phyloP scores from a whole-genome alignment of 1,284 basidiomycete species.

The Singerocomus inundabilis region DNA sequence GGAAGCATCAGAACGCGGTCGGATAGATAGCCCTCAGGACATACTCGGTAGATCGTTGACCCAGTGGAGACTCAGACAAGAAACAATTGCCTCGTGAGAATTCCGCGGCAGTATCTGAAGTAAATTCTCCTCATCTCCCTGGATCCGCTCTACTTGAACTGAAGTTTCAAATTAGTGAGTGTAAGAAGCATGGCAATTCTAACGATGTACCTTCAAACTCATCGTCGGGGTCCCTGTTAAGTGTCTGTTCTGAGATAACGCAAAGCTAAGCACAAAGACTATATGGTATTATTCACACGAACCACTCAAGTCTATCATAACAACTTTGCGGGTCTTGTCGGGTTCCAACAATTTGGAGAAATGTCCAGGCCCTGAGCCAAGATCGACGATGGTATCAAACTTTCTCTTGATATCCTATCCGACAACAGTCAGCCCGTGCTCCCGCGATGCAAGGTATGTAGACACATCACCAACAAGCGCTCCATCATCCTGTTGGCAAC shows the following conservation, averaged over 20 bases:
- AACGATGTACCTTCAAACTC: constrained; percentile 67
- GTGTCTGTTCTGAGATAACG: constrained; percentile 48
- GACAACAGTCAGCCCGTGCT: constrained; percentile 4
- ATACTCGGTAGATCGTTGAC: constrained; percentile 94
- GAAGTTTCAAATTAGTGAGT: constrained; percentile 8
- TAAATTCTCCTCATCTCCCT: constrained; percentile 78
- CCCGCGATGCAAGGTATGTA: not conserved
- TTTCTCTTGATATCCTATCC: constrained; percentile 86
- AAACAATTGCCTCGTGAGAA: constrained; percentile 90
- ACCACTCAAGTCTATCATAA: constrained; percentile 92
- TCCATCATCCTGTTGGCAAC: constrained; percentile 91
- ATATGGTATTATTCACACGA: constrained; percentile 23
- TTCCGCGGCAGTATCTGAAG: constrained; percentile 62
- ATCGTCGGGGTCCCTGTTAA: constrained; percentile 71
- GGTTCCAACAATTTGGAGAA: constrained; percentile 82
- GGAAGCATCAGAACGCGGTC: not conserved
- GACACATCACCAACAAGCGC: constrained; percentile 64
- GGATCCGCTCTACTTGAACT: constrained; percentile 74
- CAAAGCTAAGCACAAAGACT: constrained; percentile 2
- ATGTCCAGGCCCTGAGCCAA: constrained; percentile 94
- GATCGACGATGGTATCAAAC: constrained; percentile 80
- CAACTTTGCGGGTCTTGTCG: constrained; percentile 68
- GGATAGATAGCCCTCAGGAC: constrained; percentile 13
- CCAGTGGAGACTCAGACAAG: constrained; percentile 93
- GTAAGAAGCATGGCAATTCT: not conserved